Evolutionary conservation across 208 protist genomes (phyloP).

Genomic region (Trypanosoma theileri): DNA sequence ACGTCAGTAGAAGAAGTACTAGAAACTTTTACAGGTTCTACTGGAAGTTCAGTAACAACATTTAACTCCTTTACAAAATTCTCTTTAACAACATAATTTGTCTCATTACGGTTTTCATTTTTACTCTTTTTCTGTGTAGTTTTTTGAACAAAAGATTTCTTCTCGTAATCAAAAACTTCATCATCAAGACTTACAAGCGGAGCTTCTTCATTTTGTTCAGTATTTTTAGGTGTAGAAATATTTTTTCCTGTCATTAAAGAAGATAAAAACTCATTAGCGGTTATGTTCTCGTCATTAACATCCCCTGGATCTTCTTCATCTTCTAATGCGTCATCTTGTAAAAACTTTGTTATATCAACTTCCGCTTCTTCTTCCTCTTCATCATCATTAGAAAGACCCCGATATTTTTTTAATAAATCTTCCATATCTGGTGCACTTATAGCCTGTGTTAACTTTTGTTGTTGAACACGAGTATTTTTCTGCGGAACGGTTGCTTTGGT

Average conservation of each 20-base stretch:
- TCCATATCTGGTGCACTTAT: constrained; percentile 72
- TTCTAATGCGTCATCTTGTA: constrained; percentile 39
- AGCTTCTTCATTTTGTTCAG: constrained; percentile 1
- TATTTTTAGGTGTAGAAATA: neutral
- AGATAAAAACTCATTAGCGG: constrained; percentile 25
- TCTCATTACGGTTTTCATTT: neutral
- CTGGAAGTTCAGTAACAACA: constrained; percentile 24
- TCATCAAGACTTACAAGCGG: constrained; percentile 26
- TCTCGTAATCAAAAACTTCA: constrained; percentile 34
- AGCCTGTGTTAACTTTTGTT: constrained; percentile 69
- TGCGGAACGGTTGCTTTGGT: constrained; percentile 5
- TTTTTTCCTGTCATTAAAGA: constrained; percentile 19
- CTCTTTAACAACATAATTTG: constrained; percentile 33
- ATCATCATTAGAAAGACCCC: constrained; percentile 30
- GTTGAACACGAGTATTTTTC: constrained; percentile 45
- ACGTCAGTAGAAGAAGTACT: neutral
- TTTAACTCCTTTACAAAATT: constrained; percentile 27
- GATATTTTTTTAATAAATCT: constrained; percentile 52
- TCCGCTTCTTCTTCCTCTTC: constrained; percentile 48
- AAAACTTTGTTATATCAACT: constrained; percentile 48
- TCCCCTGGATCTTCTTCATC: constrained; percentile 42
- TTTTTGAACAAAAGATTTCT: constrained; percentile 6
- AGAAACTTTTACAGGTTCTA: neutral
- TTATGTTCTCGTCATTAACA: constrained; percentile 15
- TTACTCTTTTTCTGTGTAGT: constrained; percentile 1